Percentiles rank a stretch among this genome's conserved stretches.
Conservation (phyloP, 768 basidiomycete species). For the Boletus pseudo-olivaceus region DNA sequence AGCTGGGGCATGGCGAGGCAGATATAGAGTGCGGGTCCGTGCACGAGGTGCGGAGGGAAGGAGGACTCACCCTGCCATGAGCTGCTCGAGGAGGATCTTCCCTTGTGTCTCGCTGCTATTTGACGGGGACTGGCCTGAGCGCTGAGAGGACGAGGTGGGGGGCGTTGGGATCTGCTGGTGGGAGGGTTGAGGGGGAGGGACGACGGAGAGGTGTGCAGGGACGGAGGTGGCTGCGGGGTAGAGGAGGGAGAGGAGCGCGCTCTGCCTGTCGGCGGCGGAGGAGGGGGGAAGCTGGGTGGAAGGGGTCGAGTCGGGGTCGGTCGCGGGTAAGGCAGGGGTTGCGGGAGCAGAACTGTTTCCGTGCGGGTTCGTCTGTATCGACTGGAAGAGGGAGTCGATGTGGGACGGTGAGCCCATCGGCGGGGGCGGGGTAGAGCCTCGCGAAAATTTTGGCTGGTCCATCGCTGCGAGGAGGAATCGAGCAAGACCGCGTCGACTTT, state of each 20-base stretch:
- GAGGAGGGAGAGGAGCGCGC: slow-evolving; percentile 68
- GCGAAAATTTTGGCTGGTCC: not conserved
- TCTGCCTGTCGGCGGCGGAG: slow-evolving; percentile 64
- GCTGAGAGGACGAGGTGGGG: slow-evolving; percentile 53
- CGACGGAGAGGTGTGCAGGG: slow-evolving; percentile 17
- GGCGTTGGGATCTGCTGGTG: slow-evolving; percentile 69
- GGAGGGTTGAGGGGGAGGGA: slow-evolving; percentile 11
- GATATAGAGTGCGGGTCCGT: not conserved
- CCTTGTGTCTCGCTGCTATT: slow-evolving; percentile 61
- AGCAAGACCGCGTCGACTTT: not conserved
- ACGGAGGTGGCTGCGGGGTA: slow-evolving; percentile 41
- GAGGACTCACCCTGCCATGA: slow-evolving; percentile 71
- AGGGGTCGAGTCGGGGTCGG: slow-evolving; percentile 15
- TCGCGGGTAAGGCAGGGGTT: slow-evolving; percentile 41
- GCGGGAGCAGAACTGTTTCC: slow-evolving; percentile 41
- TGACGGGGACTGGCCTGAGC: slow-evolving; percentile 53
- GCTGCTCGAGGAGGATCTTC: slow-evolving; percentile 72
- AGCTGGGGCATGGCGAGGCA: not conserved
- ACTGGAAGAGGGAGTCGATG: not conserved
- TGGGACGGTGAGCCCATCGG: not conserved
- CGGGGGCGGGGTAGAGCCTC: slow-evolving; percentile 25
- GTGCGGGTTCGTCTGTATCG: slow-evolving; percentile 8
- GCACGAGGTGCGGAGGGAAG: not conserved
- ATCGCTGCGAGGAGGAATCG: not conserved
- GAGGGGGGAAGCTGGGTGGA: slow-evolving; percentile 23